Percentiles rank a stretch among this genome's conserved stretches.
phyloP scores from a whole-genome alignment of 352 stramenopile species.

The Phytophthora vignae region DNA sequence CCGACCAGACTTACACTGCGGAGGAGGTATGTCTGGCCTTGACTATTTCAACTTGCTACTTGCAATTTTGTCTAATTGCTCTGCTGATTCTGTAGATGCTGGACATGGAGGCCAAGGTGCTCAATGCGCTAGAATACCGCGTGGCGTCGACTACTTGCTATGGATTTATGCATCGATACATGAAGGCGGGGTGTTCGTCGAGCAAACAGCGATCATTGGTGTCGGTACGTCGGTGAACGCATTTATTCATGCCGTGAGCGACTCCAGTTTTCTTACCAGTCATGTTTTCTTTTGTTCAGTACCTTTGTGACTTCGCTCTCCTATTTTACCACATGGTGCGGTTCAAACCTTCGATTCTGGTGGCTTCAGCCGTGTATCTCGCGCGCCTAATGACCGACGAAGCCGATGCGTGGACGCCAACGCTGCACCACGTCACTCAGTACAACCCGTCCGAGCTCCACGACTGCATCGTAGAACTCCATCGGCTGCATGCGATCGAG shows the following conservation, averaged over 20 bases:
- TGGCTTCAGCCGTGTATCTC: slow-evolving; percentile 79
- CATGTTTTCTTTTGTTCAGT: slow-evolving; percentile 42
- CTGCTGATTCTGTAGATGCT: slow-evolving; percentile 62
- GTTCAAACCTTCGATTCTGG: slow-evolving; percentile 76
- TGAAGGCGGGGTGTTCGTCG: slow-evolving; percentile 56
- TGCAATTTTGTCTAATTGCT: slow-evolving; percentile 11
- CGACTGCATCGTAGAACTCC: slow-evolving; percentile 73
- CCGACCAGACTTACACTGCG: slow-evolving; percentile 94
- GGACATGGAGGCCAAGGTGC: slow-evolving; percentile 81
- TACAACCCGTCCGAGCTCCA: slow-evolving; percentile 79
- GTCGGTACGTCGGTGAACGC: slow-evolving; percentile 65
- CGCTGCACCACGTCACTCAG: slow-evolving; percentile 78
- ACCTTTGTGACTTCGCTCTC: slow-evolving; percentile 76
- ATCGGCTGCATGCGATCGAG: slow-evolving; percentile 67
- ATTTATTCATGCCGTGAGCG: background rate
- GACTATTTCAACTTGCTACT: background rate
- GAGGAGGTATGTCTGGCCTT: slow-evolving; percentile 57
- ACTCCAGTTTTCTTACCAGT: background rate
- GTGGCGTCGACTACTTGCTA: slow-evolving; percentile 81
- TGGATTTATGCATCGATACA: slow-evolving; percentile 75
- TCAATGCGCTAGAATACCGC: slow-evolving; percentile 79
- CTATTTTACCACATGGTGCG: slow-evolving; percentile 81
- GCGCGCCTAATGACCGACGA: slow-evolving; percentile 73
- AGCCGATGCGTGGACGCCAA: slow-evolving; percentile 76
- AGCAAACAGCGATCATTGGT: slow-evolving; percentile 70